Percentiles rank a stretch among this genome's conserved stretches.
phyloP scores from a whole-genome alignment of 768 basidiomycete species.

The Rhizopogon sp. region DNA sequence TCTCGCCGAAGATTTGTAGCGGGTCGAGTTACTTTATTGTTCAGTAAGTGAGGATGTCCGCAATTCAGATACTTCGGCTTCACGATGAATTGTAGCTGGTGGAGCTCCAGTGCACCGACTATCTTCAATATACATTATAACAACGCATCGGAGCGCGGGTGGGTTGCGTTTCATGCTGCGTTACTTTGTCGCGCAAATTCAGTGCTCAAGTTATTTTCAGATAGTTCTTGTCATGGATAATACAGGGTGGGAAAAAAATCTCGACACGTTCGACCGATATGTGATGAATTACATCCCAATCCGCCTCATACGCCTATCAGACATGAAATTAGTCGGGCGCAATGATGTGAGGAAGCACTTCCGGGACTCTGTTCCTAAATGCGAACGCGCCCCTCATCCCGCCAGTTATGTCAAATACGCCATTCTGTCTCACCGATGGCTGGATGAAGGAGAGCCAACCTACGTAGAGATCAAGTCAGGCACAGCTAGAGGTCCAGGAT shows the following conservation, averaged over 20 bases:
- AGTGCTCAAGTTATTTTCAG: not conserved
- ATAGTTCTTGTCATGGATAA: not conserved
- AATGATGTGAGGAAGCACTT: not conserved
- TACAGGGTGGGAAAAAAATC: not conserved
- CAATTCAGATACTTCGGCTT: too few species aligned
- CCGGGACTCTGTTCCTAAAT: not conserved
- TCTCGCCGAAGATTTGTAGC: too few species aligned
- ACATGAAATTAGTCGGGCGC: slow-evolving; percentile 11
- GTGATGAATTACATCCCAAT: slow-evolving; percentile 14
- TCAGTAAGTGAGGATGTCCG: too few species aligned
- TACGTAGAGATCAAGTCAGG: not conserved
- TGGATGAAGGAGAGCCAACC: slow-evolving; percentile 1
- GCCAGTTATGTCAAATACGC: not conserved
- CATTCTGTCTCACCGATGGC: slow-evolving; percentile 5
- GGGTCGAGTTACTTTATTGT: too few species aligned
- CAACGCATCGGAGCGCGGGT: not conserved
- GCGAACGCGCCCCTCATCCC: not conserved
- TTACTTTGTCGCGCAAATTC: not conserved
- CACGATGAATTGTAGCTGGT: too few species aligned
- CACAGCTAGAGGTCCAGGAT: not conserved
- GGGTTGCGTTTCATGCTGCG: not conserved
- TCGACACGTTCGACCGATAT: slow-evolving; percentile 3
- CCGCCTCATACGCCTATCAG: slow-evolving; percentile 12
- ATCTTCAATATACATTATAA: too few species aligned
- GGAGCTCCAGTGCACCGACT: too few species aligned